Conservation (phyloP, 2,329 filamentous ascomycete species). For the Ascochyta clinopodiicola region DNA sequence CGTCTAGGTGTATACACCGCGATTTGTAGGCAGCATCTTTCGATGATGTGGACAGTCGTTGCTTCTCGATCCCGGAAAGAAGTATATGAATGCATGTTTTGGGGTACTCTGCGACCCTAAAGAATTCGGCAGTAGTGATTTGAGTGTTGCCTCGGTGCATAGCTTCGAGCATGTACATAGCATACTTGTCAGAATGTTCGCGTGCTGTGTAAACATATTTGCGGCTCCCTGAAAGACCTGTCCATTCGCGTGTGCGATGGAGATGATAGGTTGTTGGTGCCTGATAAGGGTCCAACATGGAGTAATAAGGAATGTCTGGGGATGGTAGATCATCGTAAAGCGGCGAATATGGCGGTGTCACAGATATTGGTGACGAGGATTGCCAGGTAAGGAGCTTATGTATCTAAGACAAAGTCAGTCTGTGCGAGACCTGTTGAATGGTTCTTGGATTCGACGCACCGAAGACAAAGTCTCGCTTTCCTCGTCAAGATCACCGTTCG, state of each 20-base stretch:
- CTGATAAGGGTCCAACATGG: slow-evolving; percentile 42
- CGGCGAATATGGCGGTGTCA: slow-evolving; percentile 29
- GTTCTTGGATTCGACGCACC: slow-evolving; percentile 25
- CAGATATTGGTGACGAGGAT: slow-evolving; percentile 41
- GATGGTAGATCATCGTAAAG: slow-evolving; percentile 43
- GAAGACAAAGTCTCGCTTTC: slow-evolving; percentile 47
- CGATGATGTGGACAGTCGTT: slow-evolving; percentile 30
- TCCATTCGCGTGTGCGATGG: slow-evolving; percentile 48
- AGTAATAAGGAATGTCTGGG: slow-evolving; percentile 43
- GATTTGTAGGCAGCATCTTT: slow-evolving; percentile 46
- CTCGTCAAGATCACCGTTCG: slow-evolving; percentile 47
- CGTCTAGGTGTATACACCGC: slow-evolving; percentile 38
- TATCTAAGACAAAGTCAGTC: slow-evolving; percentile 30
- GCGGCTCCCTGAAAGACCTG: slow-evolving; percentile 39
- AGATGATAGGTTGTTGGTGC: slow-evolving; percentile 45
- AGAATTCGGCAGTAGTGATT: slow-evolving; percentile 45
- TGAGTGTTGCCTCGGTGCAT: slow-evolving; percentile 43
- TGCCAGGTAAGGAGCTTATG: slow-evolving; percentile 48
- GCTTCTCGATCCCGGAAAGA: slow-evolving; percentile 45
- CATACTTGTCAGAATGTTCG: slow-evolving; percentile 45
- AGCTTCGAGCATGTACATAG: slow-evolving; percentile 46
- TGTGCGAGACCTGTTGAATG: background rate
- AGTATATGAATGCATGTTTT: slow-evolving; percentile 42
- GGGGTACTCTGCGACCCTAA: slow-evolving; percentile 45
- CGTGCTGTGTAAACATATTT: slow-evolving; percentile 48